These are phyloP conservation scores for Didymella pomorum DNA, from an alignment of 2,329 filamentous ascomycete genomes.

Conservation along the genomic window DNA sequence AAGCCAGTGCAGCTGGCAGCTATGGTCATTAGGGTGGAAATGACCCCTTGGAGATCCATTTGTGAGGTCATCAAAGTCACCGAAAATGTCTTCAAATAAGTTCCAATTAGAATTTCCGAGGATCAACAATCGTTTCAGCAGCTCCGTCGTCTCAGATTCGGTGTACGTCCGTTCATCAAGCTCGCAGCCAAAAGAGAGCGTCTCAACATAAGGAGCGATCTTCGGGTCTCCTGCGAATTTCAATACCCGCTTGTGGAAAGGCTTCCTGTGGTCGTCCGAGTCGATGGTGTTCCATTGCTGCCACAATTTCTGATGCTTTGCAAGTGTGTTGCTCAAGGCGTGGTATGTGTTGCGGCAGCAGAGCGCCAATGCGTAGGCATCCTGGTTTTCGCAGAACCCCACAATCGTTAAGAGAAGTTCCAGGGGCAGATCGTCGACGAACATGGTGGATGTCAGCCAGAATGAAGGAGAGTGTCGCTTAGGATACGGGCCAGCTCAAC, in stretches of 20 bases:
- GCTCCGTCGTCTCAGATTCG: not conserved
- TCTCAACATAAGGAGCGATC: not conserved
- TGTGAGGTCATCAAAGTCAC: not conserved
- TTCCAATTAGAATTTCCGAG: too few species aligned
- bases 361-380: not conserved
- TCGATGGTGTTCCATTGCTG: constrained; percentile 3
- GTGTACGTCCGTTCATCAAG: not conserved
- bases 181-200: not conserved
- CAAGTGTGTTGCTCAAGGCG: not conserved
- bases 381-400: not conserved
- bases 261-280: not conserved
- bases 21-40: not conserved
- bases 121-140: not conserved
- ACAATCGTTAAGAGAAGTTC: not conserved
- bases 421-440: not conserved
- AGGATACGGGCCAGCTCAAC: too few species aligned
- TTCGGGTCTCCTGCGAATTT: not conserved
- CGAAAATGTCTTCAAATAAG: not conserved
- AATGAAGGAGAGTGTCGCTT: too few species aligned
- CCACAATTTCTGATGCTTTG: not conserved
- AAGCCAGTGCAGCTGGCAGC: not conserved
- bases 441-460: not conserved
- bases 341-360: not conserved
- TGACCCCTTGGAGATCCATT: not conserved
- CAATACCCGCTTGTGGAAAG: not conserved